A percentile compares a stretch with the other conserved stretches of the same genome.
These are phyloP conservation scores for Strobilomyces dryophilus DNA, from an alignment of 768 basidiomycete genomes.

Conservation along the genomic window DNA sequence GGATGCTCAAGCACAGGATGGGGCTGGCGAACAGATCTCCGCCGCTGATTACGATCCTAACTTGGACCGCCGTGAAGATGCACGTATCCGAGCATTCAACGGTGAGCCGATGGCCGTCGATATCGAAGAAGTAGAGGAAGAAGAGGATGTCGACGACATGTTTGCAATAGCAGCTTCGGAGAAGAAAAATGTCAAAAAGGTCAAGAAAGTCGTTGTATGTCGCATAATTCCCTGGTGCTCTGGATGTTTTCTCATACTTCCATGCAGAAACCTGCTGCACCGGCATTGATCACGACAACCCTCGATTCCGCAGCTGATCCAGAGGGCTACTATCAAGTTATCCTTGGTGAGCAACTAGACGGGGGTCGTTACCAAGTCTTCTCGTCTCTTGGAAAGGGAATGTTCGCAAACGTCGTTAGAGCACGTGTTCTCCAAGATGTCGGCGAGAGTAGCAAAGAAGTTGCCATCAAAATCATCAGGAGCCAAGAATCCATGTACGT, in stretches of 20 bases:
- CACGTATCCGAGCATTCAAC: constrained; percentile 58
- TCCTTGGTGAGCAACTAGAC: constrained; percentile 92
- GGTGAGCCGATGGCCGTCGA: constrained; percentile 36
- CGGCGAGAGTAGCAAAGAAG: constrained; percentile 60
- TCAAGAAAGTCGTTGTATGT: constrained; percentile 55
- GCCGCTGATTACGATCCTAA: constrained; percentile 93
- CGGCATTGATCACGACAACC: constrained; percentile 68
- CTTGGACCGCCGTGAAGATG: constrained; percentile 80
- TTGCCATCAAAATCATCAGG: constrained; percentile 96
- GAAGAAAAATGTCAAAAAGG: constrained; percentile 51
- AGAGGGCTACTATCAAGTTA: constrained; percentile 94
- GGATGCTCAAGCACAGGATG: constrained; percentile 43
- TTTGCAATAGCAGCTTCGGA: constrained; percentile 60
- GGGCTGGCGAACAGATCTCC: constrained; percentile 64
- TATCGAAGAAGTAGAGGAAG: constrained; percentile 44
- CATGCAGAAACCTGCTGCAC: constrained; percentile 45
- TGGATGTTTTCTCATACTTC: constrained; percentile 1
- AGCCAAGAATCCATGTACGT: constrained; percentile 95
- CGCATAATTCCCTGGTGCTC: background rate
- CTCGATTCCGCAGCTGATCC: constrained; percentile 89
- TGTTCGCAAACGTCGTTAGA: constrained; percentile 96
- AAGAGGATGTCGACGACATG: constrained; percentile 90
- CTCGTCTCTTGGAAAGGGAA: constrained; percentile 94
- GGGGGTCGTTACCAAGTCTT: constrained; percentile 92
- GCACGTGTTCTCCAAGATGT: constrained; percentile 75